Conservation (phyloP, 495 filamentous ascomycete species). For the Umbilicaria muhlenbergii region DNA sequence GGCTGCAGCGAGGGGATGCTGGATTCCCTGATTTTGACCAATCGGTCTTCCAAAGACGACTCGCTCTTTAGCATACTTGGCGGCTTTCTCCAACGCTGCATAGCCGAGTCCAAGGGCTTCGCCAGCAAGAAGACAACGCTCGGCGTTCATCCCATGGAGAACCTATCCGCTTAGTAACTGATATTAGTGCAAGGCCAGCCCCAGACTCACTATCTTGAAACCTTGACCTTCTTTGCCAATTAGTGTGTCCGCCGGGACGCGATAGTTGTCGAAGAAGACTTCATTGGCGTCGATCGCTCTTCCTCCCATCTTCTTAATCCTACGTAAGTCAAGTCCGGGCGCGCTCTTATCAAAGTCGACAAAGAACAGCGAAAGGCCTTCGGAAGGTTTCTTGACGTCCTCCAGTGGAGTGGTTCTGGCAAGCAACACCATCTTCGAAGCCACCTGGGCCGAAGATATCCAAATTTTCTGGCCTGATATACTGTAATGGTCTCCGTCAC, state of each 20-base stretch:
- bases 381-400: slow-evolving; percentile 45
- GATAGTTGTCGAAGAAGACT: slow-evolving; percentile 67
- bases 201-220: slow-evolving; percentile 40
- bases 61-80: slow-evolving; percentile 51
- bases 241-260: slow-evolving; percentile 39
- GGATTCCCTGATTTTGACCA: slow-evolving; percentile 59
- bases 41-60: slow-evolving; percentile 57
- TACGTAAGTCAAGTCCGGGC: slow-evolving; percentile 41
- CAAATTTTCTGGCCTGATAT: slow-evolving; percentile 69
- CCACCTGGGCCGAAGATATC: slow-evolving; percentile 69
- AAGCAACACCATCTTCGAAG: slow-evolving; percentile 60
- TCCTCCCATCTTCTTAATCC: slow-evolving; percentile 71
- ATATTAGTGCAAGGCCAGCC: background rate
- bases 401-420: slow-evolving; percentile 57
- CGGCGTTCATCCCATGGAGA: slow-evolving; percentile 73
- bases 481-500: slow-evolving; percentile 36
- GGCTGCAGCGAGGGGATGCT: slow-evolving; percentile 56
- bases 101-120: slow-evolving; percentile 69
- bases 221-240: slow-evolving; percentile 58
- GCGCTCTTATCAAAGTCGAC: slow-evolving; percentile 48
- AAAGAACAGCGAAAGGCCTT: slow-evolving; percentile 63
- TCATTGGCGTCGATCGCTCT: slow-evolving; percentile 70
- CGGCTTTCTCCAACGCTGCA: slow-evolving; percentile 47
- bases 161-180: slow-evolving; percentile 19
- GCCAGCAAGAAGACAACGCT: slow-evolving; percentile 60